Evolutionary conservation across 108 stramenopile genomes (phyloP).

Genomic region (Chaetoceros tenuissimus): DNA sequence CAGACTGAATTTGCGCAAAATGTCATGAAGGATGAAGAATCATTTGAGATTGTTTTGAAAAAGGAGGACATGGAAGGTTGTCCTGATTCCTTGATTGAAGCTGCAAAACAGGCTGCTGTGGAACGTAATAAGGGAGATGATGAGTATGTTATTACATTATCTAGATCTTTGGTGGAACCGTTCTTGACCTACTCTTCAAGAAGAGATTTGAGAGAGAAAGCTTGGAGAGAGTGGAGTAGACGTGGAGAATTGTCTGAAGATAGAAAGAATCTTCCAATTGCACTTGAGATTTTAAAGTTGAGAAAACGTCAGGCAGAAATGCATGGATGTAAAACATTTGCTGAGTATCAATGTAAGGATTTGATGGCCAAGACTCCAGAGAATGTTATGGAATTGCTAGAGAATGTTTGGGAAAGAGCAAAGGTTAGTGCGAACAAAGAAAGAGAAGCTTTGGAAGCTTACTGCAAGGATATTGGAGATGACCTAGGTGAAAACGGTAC

Average conservation of each 20-base stretch:
- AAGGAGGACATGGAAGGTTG: conserved; percentile 49
- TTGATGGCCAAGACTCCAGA: conserved; percentile 73
- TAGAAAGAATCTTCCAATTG: conserved; percentile 54
- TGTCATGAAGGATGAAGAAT: conserved; percentile 64
- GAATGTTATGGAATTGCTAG: conserved; percentile 45
- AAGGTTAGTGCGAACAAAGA: conserved; percentile 63
- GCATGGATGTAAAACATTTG: conserved; percentile 48
- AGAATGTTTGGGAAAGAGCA: conserved; percentile 63
- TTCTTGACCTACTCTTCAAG: conserved; percentile 48
- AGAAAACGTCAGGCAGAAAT: conserved; percentile 46
- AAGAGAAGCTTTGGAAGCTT: conserved; percentile 53
- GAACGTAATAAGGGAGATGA: conserved; percentile 44
- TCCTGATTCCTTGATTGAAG: conserved; percentile 46
- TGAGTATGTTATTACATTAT: conserved; percentile 59
- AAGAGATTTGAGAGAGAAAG: conserved; percentile 50
- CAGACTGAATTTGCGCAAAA: conserved; percentile 61
- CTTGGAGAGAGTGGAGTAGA: conserved; percentile 47
- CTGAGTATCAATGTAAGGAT: conserved; percentile 61
- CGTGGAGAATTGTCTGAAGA: conserved; percentile 50
- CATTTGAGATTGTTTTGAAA: conserved; percentile 45
- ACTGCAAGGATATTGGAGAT: conserved; percentile 31
- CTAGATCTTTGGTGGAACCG: conserved; percentile 63
- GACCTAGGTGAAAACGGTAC: conserved; percentile 51
- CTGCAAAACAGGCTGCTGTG: conserved; percentile 52
- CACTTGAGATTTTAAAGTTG: conserved; percentile 45